These are phyloP conservation scores for Botrytis fragariae DNA, from an alignment of 2,329 filamentous ascomycete species.

Conservation along the genomic window DNA sequence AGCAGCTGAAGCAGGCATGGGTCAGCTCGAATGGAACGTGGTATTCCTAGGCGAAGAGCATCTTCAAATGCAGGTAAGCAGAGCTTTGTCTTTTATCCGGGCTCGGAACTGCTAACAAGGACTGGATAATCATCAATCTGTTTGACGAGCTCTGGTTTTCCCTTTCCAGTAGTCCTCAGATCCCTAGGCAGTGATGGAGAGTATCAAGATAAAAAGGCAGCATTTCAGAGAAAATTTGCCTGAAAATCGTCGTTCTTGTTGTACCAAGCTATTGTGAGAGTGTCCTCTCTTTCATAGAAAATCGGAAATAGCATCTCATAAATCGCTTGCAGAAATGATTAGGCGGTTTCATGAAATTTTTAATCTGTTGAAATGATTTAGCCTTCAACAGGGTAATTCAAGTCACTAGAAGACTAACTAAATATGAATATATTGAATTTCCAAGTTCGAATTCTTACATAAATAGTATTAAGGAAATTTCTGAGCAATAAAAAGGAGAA, in stretches of 20 bases:
- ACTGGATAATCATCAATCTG: not conserved
- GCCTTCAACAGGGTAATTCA: not conserved
- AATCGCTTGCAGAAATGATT: not conserved
- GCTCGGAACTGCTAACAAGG: not conserved
- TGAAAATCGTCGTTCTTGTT: not conserved
- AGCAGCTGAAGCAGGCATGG: slow-evolving; percentile 1
- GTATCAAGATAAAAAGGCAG: not conserved
- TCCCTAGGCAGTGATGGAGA: not conserved
- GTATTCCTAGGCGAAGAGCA: not conserved
- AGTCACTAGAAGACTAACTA: not conserved
- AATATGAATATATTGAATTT: not conserved
- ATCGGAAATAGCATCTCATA: not conserved
- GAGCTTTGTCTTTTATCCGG: not conserved
- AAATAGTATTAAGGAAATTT: too few relatives aligned
- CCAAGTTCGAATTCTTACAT: not conserved
- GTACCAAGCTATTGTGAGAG: not conserved
- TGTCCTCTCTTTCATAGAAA: not conserved
- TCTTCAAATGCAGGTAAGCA: not conserved
- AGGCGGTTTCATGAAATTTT: not conserved
- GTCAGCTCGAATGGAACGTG: slow-evolving; percentile 9
- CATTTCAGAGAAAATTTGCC: not conserved
- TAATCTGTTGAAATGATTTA: not conserved
- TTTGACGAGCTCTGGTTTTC: not conserved
- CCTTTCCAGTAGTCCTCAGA: not conserved
- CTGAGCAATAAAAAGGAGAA: too few relatives aligned